Base-by-base conservation (phyloP, 116 monocot genomes). In the Zostera marina region DNA sequence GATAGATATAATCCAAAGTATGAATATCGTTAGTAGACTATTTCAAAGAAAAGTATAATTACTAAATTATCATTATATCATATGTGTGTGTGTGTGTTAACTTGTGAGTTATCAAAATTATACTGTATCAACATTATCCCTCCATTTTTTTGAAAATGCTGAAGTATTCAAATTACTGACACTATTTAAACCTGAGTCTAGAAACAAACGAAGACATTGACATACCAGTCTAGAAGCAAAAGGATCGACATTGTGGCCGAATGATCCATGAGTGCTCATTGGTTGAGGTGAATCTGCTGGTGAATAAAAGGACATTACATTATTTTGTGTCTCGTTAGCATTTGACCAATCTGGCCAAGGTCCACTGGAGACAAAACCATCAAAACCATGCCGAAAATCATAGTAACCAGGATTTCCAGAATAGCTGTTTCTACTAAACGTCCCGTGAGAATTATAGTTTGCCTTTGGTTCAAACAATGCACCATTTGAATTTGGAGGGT, bases 341-440 rank as follows among this genome's bases (percentile, higher is more conserved):
- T 78, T 85, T 59, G 72, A 72, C 89, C 96, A 96, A 72, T 96
- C 88, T 75, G 88, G 64, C 81, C 71, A 79, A 66, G 60, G 46
- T 4, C 63, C 46, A 13, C 57, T 71, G 65, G 56, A 61, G 16
- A 62, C 65, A 71, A 63, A 85, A 41, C 68, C 62, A 63, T 79
- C 76, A 73, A 79, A 74, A 42, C 62, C 54, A 74, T 79, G 68
- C 46, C 44, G 47, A 45, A 70, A 56, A 79, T 73, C 73, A 73
- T 65, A 67, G 39, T 77, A 76, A 77, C 53, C 54, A 63, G 22
- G 67, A 65, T 65, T 62, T 73, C 52, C 66, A 73, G 69, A 66
- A 72, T 65, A 66, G 60, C 44, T 76, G 52, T 63, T 74, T 54
- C 74, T 70, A 65, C 53, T 59, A 57, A 73, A 77, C 44, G 66